Percentiles rank a stretch among this genome's conserved stretches.
Evolutionary conservation across 306 rosid genomes (phyloP).

Genomic region (Rosa chinensis): DNA sequence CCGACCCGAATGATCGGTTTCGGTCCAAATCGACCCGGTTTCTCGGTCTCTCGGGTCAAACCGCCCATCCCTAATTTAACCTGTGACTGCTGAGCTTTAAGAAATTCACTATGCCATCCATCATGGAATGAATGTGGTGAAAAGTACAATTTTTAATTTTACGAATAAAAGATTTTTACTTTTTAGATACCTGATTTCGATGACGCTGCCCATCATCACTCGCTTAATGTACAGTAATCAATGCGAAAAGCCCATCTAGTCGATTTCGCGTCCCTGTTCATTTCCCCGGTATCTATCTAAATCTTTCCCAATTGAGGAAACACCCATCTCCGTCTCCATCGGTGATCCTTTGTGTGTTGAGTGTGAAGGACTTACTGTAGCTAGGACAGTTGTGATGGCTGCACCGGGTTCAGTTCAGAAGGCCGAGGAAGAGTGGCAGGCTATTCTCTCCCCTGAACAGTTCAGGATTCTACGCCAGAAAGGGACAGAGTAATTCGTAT

Average conservation of each 20-base stretch:
- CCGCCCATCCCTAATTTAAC: too few species aligned
- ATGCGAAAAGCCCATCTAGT: background rate
- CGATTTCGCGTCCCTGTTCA: constrained; percentile 48
- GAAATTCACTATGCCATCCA: too few species aligned
- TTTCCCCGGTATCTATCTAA: constrained; percentile 8
- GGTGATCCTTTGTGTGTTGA: background rate
- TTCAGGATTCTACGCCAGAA: constrained; percentile 79
- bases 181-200: too few species aligned
- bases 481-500: constrained; percentile 61
- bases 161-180: too few species aligned
- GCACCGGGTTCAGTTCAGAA: constrained; percentile 42
- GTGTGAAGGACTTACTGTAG: constrained; percentile 8
- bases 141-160: too few species aligned
- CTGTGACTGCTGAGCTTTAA: too few species aligned
- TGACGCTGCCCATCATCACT: too few species aligned
- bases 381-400: constrained; percentile 26
- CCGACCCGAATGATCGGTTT: too few species aligned
- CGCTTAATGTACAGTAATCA: too few species aligned
- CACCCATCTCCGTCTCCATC: background rate
- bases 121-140: too few species aligned
- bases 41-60: too few species aligned
- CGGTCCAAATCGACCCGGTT: too few species aligned
- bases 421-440: constrained; percentile 74
- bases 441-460: constrained; percentile 77
- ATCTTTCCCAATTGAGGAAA: background rate